Percentiles rank a stretch among this genome's conserved stretches.
phyloP scores from a whole-genome alignment of 495 filamentous ascomycete species.

The Paragyromitra xinjiangensis region DNA sequence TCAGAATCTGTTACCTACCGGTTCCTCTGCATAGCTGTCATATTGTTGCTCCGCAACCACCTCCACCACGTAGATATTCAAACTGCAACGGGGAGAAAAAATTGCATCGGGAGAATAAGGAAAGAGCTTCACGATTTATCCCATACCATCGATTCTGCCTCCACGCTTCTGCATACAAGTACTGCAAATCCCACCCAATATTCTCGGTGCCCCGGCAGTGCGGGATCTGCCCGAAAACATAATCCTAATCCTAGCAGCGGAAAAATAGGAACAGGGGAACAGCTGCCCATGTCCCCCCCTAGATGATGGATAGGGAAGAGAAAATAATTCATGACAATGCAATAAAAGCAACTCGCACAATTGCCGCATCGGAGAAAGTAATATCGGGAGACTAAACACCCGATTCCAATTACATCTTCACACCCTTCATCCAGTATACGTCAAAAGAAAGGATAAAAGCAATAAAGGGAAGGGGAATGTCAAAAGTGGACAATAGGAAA shows the following conservation, averaged over 20 bases:
- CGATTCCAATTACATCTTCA: slow-evolving; percentile 56
- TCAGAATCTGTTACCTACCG: slow-evolving; percentile 51
- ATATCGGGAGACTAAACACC: slow-evolving; percentile 51
- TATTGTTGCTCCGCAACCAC: slow-evolving; percentile 42
- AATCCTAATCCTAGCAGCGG: slow-evolving; percentile 49
- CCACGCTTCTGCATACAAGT: slow-evolving; percentile 46
- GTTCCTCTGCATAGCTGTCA: slow-evolving; percentile 38
- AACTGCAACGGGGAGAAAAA: slow-evolving; percentile 40
- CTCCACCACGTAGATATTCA: slow-evolving; percentile 46
- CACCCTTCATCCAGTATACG: slow-evolving; percentile 48
- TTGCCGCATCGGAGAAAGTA: slow-evolving; percentile 55
- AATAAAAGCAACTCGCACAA: slow-evolving; percentile 52
- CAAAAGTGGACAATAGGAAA: slow-evolving; percentile 45
- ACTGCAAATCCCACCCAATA: slow-evolving; percentile 43
- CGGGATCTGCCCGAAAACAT: slow-evolving; percentile 46
- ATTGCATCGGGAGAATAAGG: slow-evolving; percentile 48
- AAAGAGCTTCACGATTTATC: slow-evolving; percentile 49
- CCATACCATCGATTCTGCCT: slow-evolving; percentile 51
- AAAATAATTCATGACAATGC: slow-evolving; percentile 52
- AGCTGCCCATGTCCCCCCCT: slow-evolving; percentile 28
- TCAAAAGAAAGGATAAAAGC: slow-evolving; percentile 52
- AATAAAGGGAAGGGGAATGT: slow-evolving; percentile 47
- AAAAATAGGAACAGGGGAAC: slow-evolving; percentile 44
- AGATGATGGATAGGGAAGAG: slow-evolving; percentile 47
- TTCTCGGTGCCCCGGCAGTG: slow-evolving; percentile 47